Evolutionary conservation across 495 filamentous ascomycete genomes (phyloP).

Genomic region (Neurospora sp.): DNA sequence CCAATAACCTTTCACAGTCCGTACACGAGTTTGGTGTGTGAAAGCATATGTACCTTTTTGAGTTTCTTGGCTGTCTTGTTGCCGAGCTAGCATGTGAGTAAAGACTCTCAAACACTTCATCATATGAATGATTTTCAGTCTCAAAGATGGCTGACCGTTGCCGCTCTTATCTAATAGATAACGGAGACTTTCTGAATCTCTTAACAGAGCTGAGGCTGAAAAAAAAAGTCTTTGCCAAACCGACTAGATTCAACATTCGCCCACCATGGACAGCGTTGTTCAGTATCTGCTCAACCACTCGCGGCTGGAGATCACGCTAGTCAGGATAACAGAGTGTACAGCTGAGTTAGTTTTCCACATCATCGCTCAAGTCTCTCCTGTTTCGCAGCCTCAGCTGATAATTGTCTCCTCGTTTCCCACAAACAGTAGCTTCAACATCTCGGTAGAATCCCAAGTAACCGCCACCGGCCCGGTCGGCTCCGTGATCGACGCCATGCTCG

Average conservation of each 20-base stretch:
- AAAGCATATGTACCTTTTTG: background rate
- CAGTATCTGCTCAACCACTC: slow-evolving; percentile 12
- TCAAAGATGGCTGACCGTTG: background rate
- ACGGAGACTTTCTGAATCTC: background rate
- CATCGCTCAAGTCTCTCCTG: slow-evolving; percentile 8
- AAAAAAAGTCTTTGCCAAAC: background rate
- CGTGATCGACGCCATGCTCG: slow-evolving; percentile 17
- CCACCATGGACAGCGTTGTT: slow-evolving; percentile 12
- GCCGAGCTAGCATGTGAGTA: background rate
- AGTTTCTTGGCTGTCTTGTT: background rate
- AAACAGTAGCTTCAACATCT: slow-evolving; percentile 1
- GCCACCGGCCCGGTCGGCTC: slow-evolving; percentile 18
- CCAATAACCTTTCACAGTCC: background rate
- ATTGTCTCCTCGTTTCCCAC: background rate
- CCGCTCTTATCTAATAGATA: background rate
- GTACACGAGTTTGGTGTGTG: background rate
- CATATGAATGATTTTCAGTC: background rate
- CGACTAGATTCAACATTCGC: background rate
- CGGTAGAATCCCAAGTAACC: slow-evolving; percentile 7
- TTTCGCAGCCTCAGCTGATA: background rate
- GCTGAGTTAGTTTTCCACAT: slow-evolving; percentile 8
- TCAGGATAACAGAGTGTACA: slow-evolving; percentile 13
- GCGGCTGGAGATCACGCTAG: slow-evolving; percentile 10
- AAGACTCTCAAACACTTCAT: background rate
- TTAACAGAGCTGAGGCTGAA: background rate